A percentile compares a stretch with the other conserved stretches of the same genome.
Evolutionary conservation across 345 rosid species (phyloP).

Genomic region (Sonneratia alba): DNA sequence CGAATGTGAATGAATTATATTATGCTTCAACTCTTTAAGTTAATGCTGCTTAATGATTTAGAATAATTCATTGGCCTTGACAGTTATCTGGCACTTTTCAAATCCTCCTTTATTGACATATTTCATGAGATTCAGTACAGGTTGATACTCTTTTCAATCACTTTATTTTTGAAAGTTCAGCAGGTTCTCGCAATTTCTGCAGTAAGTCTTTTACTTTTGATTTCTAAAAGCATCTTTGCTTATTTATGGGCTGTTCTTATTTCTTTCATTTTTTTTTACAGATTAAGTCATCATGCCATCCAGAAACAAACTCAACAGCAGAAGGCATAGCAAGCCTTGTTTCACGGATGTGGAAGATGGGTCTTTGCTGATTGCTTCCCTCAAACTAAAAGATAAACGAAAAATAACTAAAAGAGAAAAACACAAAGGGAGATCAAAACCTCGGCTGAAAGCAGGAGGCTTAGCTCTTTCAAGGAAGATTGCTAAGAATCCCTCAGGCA

Average conservation of each 20-base stretch:
- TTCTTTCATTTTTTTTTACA: slow-evolving; percentile 15
- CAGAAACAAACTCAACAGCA: slow-evolving; percentile 16
- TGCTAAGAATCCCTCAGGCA: background rate
- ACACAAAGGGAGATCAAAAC: background rate
- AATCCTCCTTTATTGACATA: background rate
- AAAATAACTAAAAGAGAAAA: background rate
- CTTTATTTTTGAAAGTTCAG: background rate
- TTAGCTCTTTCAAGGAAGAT: slow-evolving; percentile 3
- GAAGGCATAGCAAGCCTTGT: slow-evolving; percentile 22
- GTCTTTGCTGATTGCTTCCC: slow-evolving; percentile 9
- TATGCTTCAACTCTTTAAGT: background rate
- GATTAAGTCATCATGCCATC: slow-evolving; percentile 28
- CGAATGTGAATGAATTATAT: background rate
- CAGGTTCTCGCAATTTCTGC: background rate
- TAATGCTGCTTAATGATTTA: background rate
- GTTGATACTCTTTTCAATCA: too few relatives aligned
- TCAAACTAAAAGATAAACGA: background rate
- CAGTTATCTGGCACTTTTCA: background rate
- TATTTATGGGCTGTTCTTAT: background rate
- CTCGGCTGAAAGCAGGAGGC: slow-evolving; percentile 7
- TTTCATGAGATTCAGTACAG: background rate
- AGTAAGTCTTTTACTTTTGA: background rate
- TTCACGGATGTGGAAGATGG: slow-evolving; percentile 5
- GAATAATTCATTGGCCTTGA: background rate
- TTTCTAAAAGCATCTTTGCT: background rate